These are phyloP conservation scores for Yamadazyma philogaea DNA, from an alignment of 805 yeast species.

Conservation along the genomic window DNA sequence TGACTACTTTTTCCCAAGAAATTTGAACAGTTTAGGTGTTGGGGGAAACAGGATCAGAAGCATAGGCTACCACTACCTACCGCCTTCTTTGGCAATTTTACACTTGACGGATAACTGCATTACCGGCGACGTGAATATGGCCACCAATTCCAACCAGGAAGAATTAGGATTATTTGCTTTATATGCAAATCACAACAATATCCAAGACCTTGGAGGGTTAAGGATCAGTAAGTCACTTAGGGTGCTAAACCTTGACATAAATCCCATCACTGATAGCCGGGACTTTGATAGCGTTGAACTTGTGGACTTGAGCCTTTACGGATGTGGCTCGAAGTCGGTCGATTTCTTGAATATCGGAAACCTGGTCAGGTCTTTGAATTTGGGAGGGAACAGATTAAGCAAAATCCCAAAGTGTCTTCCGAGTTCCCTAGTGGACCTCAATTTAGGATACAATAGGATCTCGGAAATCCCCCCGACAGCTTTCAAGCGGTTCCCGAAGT, in stretches of 20 bases:
- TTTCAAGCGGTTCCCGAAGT: conserved; percentile 8
- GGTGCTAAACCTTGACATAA: conserved; percentile 19
- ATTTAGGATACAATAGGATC: conserved; percentile 13
- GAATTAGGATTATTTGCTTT: conserved; percentile 13
- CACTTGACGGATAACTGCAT: conserved; percentile 20
- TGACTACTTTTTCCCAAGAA: conserved; percentile 16
- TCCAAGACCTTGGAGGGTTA: conserved; percentile 15
- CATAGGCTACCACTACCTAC: conserved; percentile 12
- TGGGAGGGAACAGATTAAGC: conserved; percentile 15
- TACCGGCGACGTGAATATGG: conserved; percentile 14
- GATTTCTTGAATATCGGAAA: conserved; percentile 7
- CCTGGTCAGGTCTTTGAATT: conserved; percentile 10
- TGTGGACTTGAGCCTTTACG: conserved; percentile 18
- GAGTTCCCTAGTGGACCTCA: conserved; percentile 7
- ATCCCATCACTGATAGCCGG: conserved; percentile 11
- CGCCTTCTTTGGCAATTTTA: conserved; percentile 12
- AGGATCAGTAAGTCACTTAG: conserved; percentile 13
- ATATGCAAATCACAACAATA: conserved; percentile 16
- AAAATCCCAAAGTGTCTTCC: conserved; percentile 12
- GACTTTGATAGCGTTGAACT: conserved; percentile 10
- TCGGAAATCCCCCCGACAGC: conserved; percentile 3
- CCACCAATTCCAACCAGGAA: conserved; percentile 13
- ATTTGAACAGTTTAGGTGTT: conserved; percentile 15
- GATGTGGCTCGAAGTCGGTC: conserved; percentile 16
- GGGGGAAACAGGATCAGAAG: conserved; percentile 17